phyloP scores from a whole-genome alignment of 2,329 filamentous ascomycete species.

The Sporothrix curviconia region DNA sequence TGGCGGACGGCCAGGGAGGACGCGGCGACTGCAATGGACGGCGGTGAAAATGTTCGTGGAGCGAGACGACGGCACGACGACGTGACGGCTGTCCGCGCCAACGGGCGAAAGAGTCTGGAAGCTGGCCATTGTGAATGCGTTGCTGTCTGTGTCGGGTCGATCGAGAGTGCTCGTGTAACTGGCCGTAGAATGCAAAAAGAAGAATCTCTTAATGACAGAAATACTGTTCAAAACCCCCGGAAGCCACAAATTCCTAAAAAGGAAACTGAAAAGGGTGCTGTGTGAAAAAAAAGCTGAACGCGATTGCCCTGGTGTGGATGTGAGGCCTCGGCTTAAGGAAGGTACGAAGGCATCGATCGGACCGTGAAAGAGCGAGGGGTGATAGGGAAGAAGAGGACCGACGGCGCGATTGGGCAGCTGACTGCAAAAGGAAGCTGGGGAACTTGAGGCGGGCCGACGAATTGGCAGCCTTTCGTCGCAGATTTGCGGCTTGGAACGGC shows the following conservation, averaged over 20 bases:
- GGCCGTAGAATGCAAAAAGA: background rate
- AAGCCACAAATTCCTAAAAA: background rate
- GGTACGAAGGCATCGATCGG: background rate
- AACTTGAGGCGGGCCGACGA: too few relatives aligned
- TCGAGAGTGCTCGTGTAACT: too few relatives aligned
- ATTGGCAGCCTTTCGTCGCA: too few relatives aligned
- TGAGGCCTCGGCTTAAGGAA: slow-evolving; percentile 7
- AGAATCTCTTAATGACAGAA: background rate
- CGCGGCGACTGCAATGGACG: background rate
- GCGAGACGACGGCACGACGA: background rate
- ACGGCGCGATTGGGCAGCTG: background rate
- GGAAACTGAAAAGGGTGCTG: background rate
- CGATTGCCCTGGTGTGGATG: background rate
- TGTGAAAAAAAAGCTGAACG: background rate
- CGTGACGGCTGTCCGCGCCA: slow-evolving; percentile 23
- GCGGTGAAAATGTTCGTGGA: background rate
- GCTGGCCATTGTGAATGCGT: slow-evolving; percentile 32
- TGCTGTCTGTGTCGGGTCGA: background rate
- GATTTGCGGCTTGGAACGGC: slow-evolving; percentile 41
- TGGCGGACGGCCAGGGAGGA: background rate
- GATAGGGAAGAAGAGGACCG: background rate
- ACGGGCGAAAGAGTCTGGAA: slow-evolving; percentile 30
- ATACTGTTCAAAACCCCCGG: too few relatives aligned
- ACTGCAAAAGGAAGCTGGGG: slow-evolving; percentile 4
- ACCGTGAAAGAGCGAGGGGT: background rate